Base-by-base conservation (phyloP, 2,329 filamentous ascomycete genomes). In the Trichoderma atrobrunneum region DNA sequence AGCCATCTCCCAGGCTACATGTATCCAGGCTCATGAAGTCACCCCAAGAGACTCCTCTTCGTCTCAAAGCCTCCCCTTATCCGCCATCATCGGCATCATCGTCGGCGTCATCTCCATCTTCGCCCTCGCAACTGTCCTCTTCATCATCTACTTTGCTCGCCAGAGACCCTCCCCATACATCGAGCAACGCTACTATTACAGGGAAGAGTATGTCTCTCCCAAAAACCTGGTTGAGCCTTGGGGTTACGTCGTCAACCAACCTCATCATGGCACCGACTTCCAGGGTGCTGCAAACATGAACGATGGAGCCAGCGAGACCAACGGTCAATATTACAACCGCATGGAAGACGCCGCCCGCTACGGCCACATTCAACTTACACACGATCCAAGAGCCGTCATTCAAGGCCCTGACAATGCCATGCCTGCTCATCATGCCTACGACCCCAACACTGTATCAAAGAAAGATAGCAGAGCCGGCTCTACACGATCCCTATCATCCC, bases 1-100 rank as follows among this genome's bases (percentile, higher is more conserved):
- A 48, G 71, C 77, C 43, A 56, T 79, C 24, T 26, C 71, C 16
- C 61, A 72, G 43, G 24, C 60, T 21, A 60, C 18, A 14, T 12
- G 28, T 0, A 75, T 81, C 6, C 84, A 48, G 3, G 65, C 65
- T 32, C 26, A 51, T 7, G 6, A 18, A 16, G n/a, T 24, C 28
- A n/a, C 1, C 36, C 54, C 65, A 32, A 74, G 74, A 0, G 70
- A 84, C 3, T 62, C 78, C 0, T 73, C 75, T 0, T 74, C 78
- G 1, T 73, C 77, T 3, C 78, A 75, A 5, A 76, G 76, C 11
- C 82, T 88, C 76, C 82, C 84, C 0, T 82, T 83, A 0, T 84
- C 85, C 2, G 84, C 85, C n/a, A 86, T 88, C 18, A 85, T 85
- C 0, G 87, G 87, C 21, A 89, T 90, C 60, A 82, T 81, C 0